Evolutionary conservation across 2,329 filamentous ascomycete species (phyloP), one percentile per base, ranked within the genome.

Genomic region (Tolypocladium nubicola): DNA sequence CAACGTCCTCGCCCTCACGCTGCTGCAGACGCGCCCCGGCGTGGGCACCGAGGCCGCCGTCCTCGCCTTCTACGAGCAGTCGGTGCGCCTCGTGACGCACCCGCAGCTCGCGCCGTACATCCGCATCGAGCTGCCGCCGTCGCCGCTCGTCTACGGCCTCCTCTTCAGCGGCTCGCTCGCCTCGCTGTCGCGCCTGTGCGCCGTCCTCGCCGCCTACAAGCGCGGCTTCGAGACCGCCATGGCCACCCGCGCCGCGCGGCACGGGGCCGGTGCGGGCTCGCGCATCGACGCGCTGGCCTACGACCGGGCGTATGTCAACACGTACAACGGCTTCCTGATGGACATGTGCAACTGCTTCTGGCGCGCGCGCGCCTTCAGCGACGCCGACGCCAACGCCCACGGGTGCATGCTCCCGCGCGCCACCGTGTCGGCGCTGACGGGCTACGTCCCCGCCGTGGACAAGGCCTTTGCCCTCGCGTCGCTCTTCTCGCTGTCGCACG

Each of bases 331-430:
- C 26, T 91, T 88, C 68, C 79, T 95, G 38, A 92, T 94, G 84
- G 90, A 96, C 67, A 80, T 91, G 38, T 92, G 89, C 75, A 95
- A 95, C 67, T 84, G 88, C 54, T 70, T 94, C 52, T 95, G 90
- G 90, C 82, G 89, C 10, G 82, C 83, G 26, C 82, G 86, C 14
- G 90, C 87, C 1, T 86, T 95, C 59, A 83, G 83, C 58, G 74
- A 74, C 14, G 75, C 76, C 1, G 88, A 93, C 61, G 73, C 79
- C n/a, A 85, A 85, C 64, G 77, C 83, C 2, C 76, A 78, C 56
- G 83, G 81, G 10, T 84, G 81, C 63, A 70, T 79, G 58, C 62
- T 82, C 8, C 68, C 79, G 16, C 64, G 65, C 13, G 60, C 72
- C 0, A 74, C 84, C 1, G 73, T 81, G 16, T 65, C 72, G 10